Base-by-base conservation (phyloP, 257 asterid species). In the Linaria vulgaris region DNA sequence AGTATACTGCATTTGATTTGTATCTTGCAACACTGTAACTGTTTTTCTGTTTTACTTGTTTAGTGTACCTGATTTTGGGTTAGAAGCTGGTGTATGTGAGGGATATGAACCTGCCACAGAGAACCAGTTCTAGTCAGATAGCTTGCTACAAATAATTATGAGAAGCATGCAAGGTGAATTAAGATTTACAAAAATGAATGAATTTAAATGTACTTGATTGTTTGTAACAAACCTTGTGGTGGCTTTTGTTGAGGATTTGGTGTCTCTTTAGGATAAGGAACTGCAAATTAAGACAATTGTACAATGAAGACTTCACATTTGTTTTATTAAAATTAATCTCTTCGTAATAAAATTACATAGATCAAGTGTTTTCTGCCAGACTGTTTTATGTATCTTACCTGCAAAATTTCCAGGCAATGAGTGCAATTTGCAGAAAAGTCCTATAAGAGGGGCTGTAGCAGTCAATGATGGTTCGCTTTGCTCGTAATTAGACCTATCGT, bases 391-490 rank as follows among this genome's bases (percentile, higher is more conserved):
- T 52, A 10, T 16, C 4, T 57, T 63, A 85, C 96, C 96, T 69
- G 78, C 37, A 56, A 71, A 46, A 61, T 68, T 71, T 78, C 74
- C 84, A 16, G 76, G 71, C 2, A 79, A 63, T 7, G 71, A 61
- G 59, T 82, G 83, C 69, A 91, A 50, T 75, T 78, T 91, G 75
- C 80, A 76, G 71, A 88, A 79, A 16, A 91, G 80, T 19, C 95
- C 96, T 13, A 84, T 57, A 41, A 91, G 86, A 61, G 96, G 96
- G 59, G 95, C 96, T 17, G 88, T 77, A 20, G 90, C 98, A 34
- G 96, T 78, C 15, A 84, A 25, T 0, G 95, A 88, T 1, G 98
- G 96, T 71, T 91, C 98, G 19, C 86, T 73, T 66, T 86, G 94
- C 38, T 88, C 95, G 24, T 88, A 91, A 55, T 79, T 79, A n/a